Conservation (phyloP, 768 basidiomycete genomes). For the Mycena galericulata region DNA sequence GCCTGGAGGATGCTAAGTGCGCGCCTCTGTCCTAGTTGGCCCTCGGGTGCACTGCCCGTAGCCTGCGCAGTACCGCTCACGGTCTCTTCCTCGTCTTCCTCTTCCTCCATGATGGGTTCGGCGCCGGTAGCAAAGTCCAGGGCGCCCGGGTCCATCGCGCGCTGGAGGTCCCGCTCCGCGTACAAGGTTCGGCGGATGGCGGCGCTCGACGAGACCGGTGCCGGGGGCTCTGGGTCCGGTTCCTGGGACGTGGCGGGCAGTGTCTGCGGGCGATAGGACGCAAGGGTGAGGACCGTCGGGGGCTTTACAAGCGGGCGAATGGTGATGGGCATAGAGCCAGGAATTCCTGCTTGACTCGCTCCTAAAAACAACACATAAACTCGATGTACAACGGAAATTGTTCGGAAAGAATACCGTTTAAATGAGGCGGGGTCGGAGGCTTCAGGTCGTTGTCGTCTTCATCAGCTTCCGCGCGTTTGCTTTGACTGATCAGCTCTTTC, state of each 20-base stretch:
- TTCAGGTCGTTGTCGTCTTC: slow-evolving; percentile 39
- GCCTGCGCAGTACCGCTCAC: slow-evolving; percentile 39
- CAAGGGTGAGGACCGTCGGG: slow-evolving; percentile 59
- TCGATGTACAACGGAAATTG: no score
- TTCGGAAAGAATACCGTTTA: slow-evolving; percentile 21
- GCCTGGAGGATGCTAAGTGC: slow-evolving; percentile 79
- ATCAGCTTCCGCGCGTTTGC: slow-evolving; percentile 47
- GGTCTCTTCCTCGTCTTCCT: slow-evolving; percentile 62
- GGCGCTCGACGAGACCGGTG: slow-evolving; percentile 56
- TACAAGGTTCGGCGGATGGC: slow-evolving; percentile 72
- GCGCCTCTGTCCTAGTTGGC: slow-evolving; percentile 63
- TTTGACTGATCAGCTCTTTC: slow-evolving; percentile 66
- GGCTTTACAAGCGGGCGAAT: slow-evolving; percentile 56
- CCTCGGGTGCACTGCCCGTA: slow-evolving; percentile 38
- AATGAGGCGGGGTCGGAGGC: slow-evolving; percentile 1
- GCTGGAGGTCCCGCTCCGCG: slow-evolving; percentile 74
- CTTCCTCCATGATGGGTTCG: slow-evolving; percentile 44
- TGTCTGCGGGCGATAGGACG: slow-evolving; percentile 69
- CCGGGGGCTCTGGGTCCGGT: slow-evolving; percentile 43
- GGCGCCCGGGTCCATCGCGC: slow-evolving; percentile 76
- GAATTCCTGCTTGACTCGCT: slow-evolving; percentile 45
- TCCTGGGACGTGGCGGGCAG: slow-evolving; percentile 52
- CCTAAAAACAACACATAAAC: slow-evolving; percentile 18
- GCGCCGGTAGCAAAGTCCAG: slow-evolving; percentile 63
- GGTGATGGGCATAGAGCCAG: slow-evolving; percentile 73